Evolutionary conservation across 2,329 filamentous ascomycete genomes (phyloP), one percentile per base, ranked within the genome.

Genomic region (Gremmenia infestans): DNA sequence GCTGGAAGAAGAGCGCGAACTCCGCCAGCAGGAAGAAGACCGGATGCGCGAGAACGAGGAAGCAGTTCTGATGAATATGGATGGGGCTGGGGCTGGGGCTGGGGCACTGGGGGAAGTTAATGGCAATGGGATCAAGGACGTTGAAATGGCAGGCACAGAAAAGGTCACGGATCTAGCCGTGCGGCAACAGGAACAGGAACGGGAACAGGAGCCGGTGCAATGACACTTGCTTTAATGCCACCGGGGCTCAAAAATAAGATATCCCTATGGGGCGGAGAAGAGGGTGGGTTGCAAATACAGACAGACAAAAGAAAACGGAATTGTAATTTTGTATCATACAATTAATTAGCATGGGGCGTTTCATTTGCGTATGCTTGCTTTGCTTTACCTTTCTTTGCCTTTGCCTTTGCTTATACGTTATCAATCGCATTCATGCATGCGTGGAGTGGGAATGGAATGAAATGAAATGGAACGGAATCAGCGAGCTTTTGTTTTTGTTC

Each of bases 11-110:
- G 59, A 65, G 36, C 51, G 39, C 14, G 63, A 66, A 25, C 39
- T 65, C 25, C 47, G 63, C 22, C 49, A 43, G 9, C 62, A 65
- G 42, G 64, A 68, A 62, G 68, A 68, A 52, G 68, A 67, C n/a
- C 58, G 67, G 5, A 65, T 66, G 59, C 54, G 62, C 3, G 67
- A 68, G 53, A 68, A 69, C 48, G 67, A 68, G 45, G 67, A 68
- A 43, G 63, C 65, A 0, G 59, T 65, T 51, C 61, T 57, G 57
- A 64, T 65, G 60, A 65, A 67, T 19, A 56, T 66, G 47, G 63
- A 65, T 3, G 2, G 37, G 15, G 37, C 50, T 40, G 53, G 37
- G 15, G 37, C 50, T 40, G 53, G 37, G 1, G 28, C n/a, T 5
- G 14, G 47, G 15, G 19, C 17, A 15, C 42, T 55, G 32, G 48